Evolutionary conservation across 352 stramenopile species (phyloP).

Genomic region (Globisporangium alternatum): DNA sequence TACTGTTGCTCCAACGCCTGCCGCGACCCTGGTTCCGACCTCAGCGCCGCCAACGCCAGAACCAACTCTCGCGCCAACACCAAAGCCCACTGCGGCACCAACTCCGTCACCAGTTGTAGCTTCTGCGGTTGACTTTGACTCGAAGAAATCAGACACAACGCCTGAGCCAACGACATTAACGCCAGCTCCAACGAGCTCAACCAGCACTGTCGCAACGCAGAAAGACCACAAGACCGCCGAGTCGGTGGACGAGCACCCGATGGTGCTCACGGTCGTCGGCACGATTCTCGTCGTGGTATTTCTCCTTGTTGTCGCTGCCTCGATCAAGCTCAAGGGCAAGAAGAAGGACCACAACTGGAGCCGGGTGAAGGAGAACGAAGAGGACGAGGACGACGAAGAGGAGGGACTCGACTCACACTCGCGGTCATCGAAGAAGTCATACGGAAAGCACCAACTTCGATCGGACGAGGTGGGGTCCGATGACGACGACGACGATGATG

Average conservation of each 20-base stretch:
- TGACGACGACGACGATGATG: constrained; percentile 32
- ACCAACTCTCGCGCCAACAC: constrained; percentile 2
- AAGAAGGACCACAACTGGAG: constrained; percentile 61
- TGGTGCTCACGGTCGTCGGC: constrained; percentile 75
- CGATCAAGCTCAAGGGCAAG: constrained; percentile 57
- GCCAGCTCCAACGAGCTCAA: constrained; percentile 11
- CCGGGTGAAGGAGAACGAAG: constrained; percentile 64
- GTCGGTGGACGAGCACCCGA: constrained; percentile 40
- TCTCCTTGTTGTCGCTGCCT: constrained; percentile 57
- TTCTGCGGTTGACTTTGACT: not conserved
- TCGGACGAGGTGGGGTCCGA: constrained; percentile 20
- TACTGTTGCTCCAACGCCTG: not conserved
- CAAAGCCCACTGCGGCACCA: not conserved
- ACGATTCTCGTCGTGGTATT: constrained; percentile 71
- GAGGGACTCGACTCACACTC: constrained; percentile 26
- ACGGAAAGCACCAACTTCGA: constrained; percentile 38
- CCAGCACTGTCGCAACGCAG: constrained; percentile 15
- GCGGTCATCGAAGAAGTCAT: constrained; percentile 18
- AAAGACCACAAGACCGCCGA: constrained; percentile 23
- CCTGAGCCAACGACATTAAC: not conserved
- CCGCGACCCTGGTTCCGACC: constrained; percentile 1
- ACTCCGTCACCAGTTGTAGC: constrained; percentile 1
- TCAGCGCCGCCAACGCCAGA: constrained; percentile 11
- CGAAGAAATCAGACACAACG: not conserved
- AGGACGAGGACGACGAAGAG: constrained; percentile 66